Evolutionary conservation across 208 protist genomes (phyloP), one percentile per base, ranked within the genome.

Genomic region (Acanthamoeba culbertsoni): DNA sequence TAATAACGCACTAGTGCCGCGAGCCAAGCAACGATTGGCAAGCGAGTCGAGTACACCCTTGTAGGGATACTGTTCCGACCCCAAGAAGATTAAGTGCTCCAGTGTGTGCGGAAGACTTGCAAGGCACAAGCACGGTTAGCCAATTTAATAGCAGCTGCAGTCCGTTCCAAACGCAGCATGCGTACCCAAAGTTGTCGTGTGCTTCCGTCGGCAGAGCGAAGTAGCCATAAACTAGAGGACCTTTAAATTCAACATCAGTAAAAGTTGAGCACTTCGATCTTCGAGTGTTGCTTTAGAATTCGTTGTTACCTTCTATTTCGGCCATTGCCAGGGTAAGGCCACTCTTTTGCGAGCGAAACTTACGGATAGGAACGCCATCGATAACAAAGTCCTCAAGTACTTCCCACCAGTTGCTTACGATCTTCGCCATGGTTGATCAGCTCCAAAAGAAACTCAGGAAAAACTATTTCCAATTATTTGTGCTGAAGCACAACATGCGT

Each of bases 31-130:
- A n/a, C 95, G 92, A 75, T 97, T 97, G 18, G 97, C 96, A 0
- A 97, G 45, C 33, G 93, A 75, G 79, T 98, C 97, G n/a, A 98
- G 94, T 0, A 98, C 73, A 68, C 97, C 97, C 90, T 98, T 97
- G 82, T 95, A 96, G 55, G 96, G 96, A 45, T 96, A 96, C 42
- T 93, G 51, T 57, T 96, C 93, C 6, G 84, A 95, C 28, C 96
- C 96, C 10, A 97, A 28, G 43, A 97, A 97, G 48, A 96, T 93
- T 12, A 95, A 31, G 68, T 97, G 96, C 92, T 96, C 95, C 26
- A 96, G 89, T 35, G 94, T 95, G 82, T 96, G 95, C 16, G 95
- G 95, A 59, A 93, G n/a, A 73, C 73, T 43, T 84, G 40, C 26
- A 63, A 63, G 55, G 31, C 14, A 63, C 55, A n/a, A 63, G 6